Evolutionary conservation across 2,329 filamentous ascomycete genomes (phyloP), one percentile per base, ranked within the genome.

Genomic region (Podosphaera aphanis): DNA sequence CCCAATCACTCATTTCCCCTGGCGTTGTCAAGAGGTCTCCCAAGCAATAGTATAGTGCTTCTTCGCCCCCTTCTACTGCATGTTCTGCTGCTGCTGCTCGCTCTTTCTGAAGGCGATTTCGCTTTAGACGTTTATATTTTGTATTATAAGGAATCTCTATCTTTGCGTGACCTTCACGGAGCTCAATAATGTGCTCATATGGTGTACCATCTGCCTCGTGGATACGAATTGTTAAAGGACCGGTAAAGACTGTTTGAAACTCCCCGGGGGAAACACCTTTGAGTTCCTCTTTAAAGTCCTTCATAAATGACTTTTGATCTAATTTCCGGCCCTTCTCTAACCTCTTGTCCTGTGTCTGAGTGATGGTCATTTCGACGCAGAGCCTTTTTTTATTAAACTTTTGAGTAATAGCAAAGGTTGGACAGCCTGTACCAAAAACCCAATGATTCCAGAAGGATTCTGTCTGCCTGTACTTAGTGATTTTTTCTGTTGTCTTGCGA

Each of bases 141-240:
- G 90, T 98, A 56, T 95, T 95, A 63, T 98, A 98, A 0, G 88
- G 86, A 49, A 98, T 94, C 50, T 94, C 86, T 49, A 95, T 82
- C 58, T 80, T 83, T 2, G 81, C 83, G 13, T 75, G 73, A 23
- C 79, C 78, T 53, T 94, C 85, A 49, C 85, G 85, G 58, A 98
- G 93, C 56, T 94, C 84, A 27, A 95, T 79, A 50, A 94, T 94
- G 58, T 98, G 90, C 59, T 98, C 90, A 57, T 98, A 98, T 2
- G 90, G 90, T 0, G 90, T 95, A 8, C 90, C 90, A 57, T 98
- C 92, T 20, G 90, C 90, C 64, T 98, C 90, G 63, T 98, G 90
- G 50, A 98, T 94, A 27, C 90, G 73, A 51, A 98, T 88, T 0
- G 90, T 98, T 83, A 98, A 93, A 0, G 90, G 88, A 0, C 90